Evolutionary conservation across 441 rosid genomes (phyloP), one percentile per base, ranked within the genome.

Genomic region (Capsella rubella): DNA sequence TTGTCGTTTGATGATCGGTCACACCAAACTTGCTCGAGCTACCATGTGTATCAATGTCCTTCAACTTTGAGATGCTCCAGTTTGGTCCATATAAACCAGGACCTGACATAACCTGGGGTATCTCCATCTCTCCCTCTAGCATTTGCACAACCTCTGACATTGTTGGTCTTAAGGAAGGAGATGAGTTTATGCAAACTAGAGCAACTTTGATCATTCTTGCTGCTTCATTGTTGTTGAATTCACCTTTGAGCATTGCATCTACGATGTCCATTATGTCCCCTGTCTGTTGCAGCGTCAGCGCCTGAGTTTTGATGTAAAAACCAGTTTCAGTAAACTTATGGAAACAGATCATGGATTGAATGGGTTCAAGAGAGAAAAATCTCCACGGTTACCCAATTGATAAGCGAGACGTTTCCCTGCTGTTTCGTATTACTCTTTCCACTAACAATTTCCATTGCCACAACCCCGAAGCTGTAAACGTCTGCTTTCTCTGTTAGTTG

Each of bases 81-180:
- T 47, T 13, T 14, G 43, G 42, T 51, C 68, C 78, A 51, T 74
- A 67, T 11, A 60, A 21, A 60, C 39, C 40, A 42, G 68, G 68
- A 42, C 74, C 82, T 5, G 90, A 82, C 35, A 81, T 49, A 35
- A 31, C 57, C 37, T 87, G 81, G 1, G 78, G 86, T 64, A 88
- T 53, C 18, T 58, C 54, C 4, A 40, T 66, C 71, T 60, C 71
- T 25, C 91, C 89, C 63, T 87, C 87, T 0, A 85, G 87, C 89
- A 88, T 87, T 64, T 61, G 68, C 47, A 86, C 92, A 12, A 67
- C 95, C 82, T 89, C 90, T 0, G 90, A 83, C 93, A 89, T 89
- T 1, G 85, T 73, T 21, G 95, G 95, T 60, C 97, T 79, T 0
- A 76, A 54, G 0, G 87, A 68, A 3, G 89, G 81, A 5, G 91